Evolutionary conservation across 2,329 filamentous ascomycete genomes (phyloP).

Genomic region (Penicillium decumbens): DNA sequence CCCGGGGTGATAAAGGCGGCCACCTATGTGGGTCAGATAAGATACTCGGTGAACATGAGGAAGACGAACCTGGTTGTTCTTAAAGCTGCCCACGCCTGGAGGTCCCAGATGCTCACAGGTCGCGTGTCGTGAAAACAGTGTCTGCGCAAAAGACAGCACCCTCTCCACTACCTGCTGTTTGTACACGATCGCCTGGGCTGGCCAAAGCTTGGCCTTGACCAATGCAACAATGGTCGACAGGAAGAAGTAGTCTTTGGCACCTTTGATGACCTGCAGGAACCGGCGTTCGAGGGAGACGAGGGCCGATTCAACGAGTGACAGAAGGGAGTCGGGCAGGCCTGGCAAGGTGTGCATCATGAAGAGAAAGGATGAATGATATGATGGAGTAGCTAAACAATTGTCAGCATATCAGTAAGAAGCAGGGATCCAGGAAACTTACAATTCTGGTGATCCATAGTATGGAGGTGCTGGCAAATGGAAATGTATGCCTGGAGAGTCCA

Average conservation of each 20-base stretch:
- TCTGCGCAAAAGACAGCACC: constrained; percentile 34
- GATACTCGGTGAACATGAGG: background rate
- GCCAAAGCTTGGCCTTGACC: constrained; percentile 35
- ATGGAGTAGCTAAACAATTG: background rate
- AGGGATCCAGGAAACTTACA: constrained; percentile 16
- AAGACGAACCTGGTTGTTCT: constrained; percentile 27
- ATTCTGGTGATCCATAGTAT: constrained; percentile 21
- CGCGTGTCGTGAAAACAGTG: constrained; percentile 33
- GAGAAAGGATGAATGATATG: constrained; percentile 7
- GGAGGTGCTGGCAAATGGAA: constrained; percentile 37
- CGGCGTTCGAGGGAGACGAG: constrained; percentile 31
- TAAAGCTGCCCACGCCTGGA: constrained; percentile 29
- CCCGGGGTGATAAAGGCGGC: constrained; percentile 22
- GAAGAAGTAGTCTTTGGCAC: constrained; percentile 40
- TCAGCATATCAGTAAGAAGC: background rate
- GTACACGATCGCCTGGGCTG: constrained; percentile 29
- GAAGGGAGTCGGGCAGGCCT: constrained; percentile 31
- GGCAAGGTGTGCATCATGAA: constrained; percentile 27
- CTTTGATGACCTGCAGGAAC: constrained; percentile 33
- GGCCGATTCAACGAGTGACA: constrained; percentile 31
- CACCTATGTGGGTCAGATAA: background rate
- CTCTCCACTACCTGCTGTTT: constrained; percentile 37
- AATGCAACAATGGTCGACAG: constrained; percentile 35
- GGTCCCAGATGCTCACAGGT: constrained; percentile 31
- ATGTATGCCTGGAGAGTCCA: constrained; percentile 37